phyloP scores from a whole-genome alignment of 257 asterid genomes.

The Solanum sitiens region DNA sequence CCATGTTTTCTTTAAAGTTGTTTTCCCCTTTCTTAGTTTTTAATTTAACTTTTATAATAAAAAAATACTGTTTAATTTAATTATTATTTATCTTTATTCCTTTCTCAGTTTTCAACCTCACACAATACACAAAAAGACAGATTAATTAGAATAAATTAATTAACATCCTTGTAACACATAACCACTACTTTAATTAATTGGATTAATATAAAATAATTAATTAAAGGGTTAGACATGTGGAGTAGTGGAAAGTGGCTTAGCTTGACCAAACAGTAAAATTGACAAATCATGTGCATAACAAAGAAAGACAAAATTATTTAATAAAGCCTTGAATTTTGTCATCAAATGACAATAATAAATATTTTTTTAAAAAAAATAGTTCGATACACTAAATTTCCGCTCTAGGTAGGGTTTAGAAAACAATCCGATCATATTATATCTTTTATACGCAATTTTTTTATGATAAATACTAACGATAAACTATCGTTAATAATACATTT shows the following conservation, averaged over 20 bases:
- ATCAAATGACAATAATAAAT: background rate
- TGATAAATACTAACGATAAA: background rate
- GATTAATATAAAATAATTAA: background rate
- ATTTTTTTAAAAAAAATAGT: rapidly evolving
- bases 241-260: constrained; percentile 1
- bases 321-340: background rate
- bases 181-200: constrained; percentile 11
- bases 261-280: constrained; percentile 11
- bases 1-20: constrained; percentile 39
- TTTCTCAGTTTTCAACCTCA: background rate
- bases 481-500: background rate
- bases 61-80: constrained; percentile 14
- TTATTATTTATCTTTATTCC: background rate
- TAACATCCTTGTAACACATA: constrained; percentile 15
- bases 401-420: rapidly evolving
- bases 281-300: constrained; percentile 10
- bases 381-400: background rate
- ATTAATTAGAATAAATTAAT: constrained; percentile 8
- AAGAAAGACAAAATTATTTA: background rate
- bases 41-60: constrained; percentile 26
- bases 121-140: constrained; percentile 9
- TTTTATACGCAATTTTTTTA: background rate
- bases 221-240: constrained; percentile 6
- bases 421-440: background rate
- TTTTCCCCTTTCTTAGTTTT: constrained; percentile 20